phyloP scores from a whole-genome alignment of 371 early-diverging fungal species.

The Mortierella sp. region DNA sequence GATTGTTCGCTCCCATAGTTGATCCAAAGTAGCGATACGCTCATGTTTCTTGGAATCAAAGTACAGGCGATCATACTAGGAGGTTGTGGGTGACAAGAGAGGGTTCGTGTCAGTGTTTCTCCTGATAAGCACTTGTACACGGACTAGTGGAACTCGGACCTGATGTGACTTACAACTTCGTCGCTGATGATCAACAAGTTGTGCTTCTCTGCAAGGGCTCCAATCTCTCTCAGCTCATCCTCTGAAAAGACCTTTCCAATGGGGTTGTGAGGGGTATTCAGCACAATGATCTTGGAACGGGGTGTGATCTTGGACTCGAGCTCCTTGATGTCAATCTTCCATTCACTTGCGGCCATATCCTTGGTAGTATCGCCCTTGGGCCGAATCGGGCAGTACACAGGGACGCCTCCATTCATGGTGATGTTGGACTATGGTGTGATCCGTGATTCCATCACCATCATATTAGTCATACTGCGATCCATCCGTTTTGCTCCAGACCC shows the following conservation, averaged over 20 bases:
- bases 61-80: constrained; percentile 89
- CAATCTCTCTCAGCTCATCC: constrained; percentile 84
- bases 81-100: no score
- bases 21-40: constrained; percentile 83
- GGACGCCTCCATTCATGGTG: constrained; percentile 89
- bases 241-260: constrained; percentile 88
- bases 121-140: no score
- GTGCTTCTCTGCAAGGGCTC: constrained; percentile 79
- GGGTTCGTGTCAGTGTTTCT: no score
- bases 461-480: not conserved
- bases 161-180: constrained; percentile 77
- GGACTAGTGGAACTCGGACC: no score
- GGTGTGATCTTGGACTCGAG: constrained; percentile 81
- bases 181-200: constrained; percentile 92
- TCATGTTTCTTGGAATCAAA: constrained; percentile 77
- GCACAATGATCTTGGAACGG: constrained; percentile 87
- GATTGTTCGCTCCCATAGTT: constrained; percentile 92
- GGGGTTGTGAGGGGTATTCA: constrained; percentile 98
- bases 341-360: constrained; percentile 74
- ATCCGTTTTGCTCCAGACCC: no score
- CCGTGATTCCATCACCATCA: not conserved
- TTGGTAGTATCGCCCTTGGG: constrained; percentile 59
- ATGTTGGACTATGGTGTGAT: constrained; percentile 71
- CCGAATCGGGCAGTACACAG: constrained; percentile 86
- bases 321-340: constrained; percentile 88